Base-by-base conservation (phyloP, 192 early-diverging fungal genomes). In the Funneliformis mosseae region DNA sequence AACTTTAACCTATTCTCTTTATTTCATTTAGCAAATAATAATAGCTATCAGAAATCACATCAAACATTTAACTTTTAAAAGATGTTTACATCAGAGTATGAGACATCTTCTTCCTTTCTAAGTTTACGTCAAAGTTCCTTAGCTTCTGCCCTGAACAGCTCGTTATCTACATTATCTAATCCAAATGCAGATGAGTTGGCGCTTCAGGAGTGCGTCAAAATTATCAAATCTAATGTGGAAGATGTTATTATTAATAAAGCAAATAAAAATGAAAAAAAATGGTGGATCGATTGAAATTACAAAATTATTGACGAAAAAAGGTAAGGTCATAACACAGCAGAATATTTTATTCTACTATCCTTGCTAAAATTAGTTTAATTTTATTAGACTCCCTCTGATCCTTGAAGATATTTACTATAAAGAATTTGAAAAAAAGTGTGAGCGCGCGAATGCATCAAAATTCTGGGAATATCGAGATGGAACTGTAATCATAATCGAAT, bases 361-460 rank as follows among this genome's bases (percentile, higher is more conserved):
- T 41, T 4, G 7, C 66, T 68, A 68, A 68, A 68, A 14, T 68
- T 68, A 28, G 28, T 3, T 10, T 25, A 7, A 4, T 10, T 68
- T 68, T 68, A 68, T 68, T 68, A 69, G 67, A 69, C 18, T 69
- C 11, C 67, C 67, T 21, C 4, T 69, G 67, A 69, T 62, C 60
- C 68, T 69, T 42, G 41, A 69, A 69, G 39, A 69, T 69, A 33
- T 69, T 39, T 39, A 0, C 16, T 69, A 69, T 28, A 9, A 42
- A 6, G 33, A 41, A 21, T 69, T 41, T 69, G 68, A 69, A 69
- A 69, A 69, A 38, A 62, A 62, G 23, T 62, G 38, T 21, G 68
- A 69, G 39, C 7, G 25, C 2, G 66, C 66, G 28, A 68, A 4
- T 23, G 68, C 33, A 21, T 33, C 38, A 33, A 69, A 42, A 21